Evolutionary conservation across 2,329 filamentous ascomycete genomes (phyloP), one percentile per base, ranked within the genome.

Genomic region (Coniochaeta ligniaria): DNA sequence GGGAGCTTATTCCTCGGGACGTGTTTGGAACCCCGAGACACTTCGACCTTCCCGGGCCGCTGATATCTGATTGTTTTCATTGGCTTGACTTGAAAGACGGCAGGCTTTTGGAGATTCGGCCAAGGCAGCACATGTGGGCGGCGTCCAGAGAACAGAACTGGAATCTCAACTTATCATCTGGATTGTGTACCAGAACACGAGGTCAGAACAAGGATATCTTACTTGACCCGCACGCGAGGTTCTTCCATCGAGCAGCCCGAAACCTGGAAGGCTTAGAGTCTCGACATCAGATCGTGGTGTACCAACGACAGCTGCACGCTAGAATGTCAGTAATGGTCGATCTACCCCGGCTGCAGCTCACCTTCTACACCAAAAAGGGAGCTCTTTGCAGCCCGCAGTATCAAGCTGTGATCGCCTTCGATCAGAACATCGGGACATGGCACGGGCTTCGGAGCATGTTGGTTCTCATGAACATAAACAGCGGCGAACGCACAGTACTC

Each of bases 401-500:
- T 0, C 68, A 70, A 0, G 74, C 79, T 0, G 76, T 81, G 43
- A 73, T 90, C 1, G 83, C 86, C 57, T 66, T 67, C 0, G 63
- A 82, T 6, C 88, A 91, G 66, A 80, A 88, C 57, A 71, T 78
- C 0, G 86, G 86, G 0, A 83, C 82, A 0, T 77, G 82, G 64
- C 81, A 88, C 61, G 86, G 87, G 0, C 72, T 89, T 1, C 62
- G 72, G 2, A 86, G 80, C 68, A 87, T 81, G 67, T 70, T 88
- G 4, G 78, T 89, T 0, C 68, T 88, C 14, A 74, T 78, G 0
- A 78, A 81, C 22, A 58, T 66, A 0, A 61, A 63, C 0, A 78
- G 81, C 45, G 64, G 59, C 0, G 9, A 56, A 20, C 52, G 28
- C 7, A 56, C 26, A 26, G 52, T 56, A 3, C 52, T 56, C 17